phyloP scores from a whole-genome alignment of 805 yeast species.

The Lipomyces kockii region DNA sequence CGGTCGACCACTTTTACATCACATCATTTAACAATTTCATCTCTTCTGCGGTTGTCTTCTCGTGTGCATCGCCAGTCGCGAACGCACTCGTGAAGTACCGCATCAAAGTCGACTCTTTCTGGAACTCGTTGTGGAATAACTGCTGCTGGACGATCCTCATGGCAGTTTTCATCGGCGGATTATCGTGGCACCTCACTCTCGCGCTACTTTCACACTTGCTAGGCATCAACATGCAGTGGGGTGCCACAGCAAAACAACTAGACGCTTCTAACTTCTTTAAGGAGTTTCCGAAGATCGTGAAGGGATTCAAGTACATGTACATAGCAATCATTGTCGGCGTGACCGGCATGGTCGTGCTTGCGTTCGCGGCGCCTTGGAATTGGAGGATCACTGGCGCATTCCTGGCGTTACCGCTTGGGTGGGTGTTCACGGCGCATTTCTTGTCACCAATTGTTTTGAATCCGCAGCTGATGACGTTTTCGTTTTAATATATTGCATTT shows the following conservation, averaged over 20 bases:
- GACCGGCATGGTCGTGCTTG: slow-evolving; percentile 19
- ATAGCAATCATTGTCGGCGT: not conserved
- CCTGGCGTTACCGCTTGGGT: slow-evolving; percentile 25
- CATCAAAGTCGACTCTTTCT: slow-evolving; percentile 13
- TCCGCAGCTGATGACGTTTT: slow-evolving; percentile 33
- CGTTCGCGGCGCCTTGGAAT: slow-evolving; percentile 31
- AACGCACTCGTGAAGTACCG: slow-evolving; percentile 24
- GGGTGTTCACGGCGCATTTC: slow-evolving; percentile 27
- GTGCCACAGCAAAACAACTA: slow-evolving; percentile 34
- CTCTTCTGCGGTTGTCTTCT: slow-evolving; percentile 23
- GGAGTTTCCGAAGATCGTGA: slow-evolving; percentile 29
- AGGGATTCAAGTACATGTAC: slow-evolving; percentile 27
- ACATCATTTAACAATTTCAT: slow-evolving; percentile 25
- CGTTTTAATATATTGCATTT: slow-evolving; percentile 17
- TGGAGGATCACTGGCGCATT: slow-evolving; percentile 24
- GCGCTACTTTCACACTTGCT: slow-evolving; percentile 30
- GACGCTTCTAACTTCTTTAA: slow-evolving; percentile 28
- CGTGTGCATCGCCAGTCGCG: slow-evolving; percentile 22
- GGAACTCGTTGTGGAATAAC: slow-evolving; percentile 17
- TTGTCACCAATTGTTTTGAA: slow-evolving; percentile 28
- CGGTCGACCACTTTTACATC: slow-evolving; percentile 25
- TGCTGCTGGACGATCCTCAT: slow-evolving; percentile 16
- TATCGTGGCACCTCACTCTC: slow-evolving; percentile 28
- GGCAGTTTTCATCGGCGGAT: slow-evolving; percentile 27
- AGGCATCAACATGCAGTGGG: slow-evolving; percentile 31